phyloP scores from a whole-genome alignment of 495 filamentous ascomycete genomes.

The Opeltia flavorubescens region DNA sequence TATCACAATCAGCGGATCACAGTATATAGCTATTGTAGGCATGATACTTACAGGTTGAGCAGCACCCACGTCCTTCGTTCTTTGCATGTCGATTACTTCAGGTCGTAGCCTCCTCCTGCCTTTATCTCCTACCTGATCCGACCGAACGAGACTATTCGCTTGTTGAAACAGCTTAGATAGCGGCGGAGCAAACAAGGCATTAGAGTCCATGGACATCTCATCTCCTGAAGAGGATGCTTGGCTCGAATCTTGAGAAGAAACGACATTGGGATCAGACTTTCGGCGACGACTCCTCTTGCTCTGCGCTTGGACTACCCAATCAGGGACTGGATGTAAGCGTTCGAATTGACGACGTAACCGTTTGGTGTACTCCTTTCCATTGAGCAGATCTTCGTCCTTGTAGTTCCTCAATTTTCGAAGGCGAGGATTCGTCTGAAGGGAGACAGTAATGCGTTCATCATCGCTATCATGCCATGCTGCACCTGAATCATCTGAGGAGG shows the following conservation, averaged over 20 bases:
- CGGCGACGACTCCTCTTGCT: constrained; percentile 26
- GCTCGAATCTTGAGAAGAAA: constrained; percentile 20
- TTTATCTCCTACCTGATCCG: no score
- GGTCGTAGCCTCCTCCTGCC: constrained; percentile 54
- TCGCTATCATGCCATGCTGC: constrained; percentile 90
- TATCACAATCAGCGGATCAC: background rate
- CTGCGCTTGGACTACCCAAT: constrained; percentile 52
- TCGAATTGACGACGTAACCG: constrained; percentile 71
- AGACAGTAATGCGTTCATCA: constrained; percentile 74
- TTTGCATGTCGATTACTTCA: constrained; percentile 75
- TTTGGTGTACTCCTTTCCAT: constrained; percentile 68
- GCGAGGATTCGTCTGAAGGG: constrained; percentile 55
- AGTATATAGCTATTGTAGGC: background rate
- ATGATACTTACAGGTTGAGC: constrained; percentile 37
- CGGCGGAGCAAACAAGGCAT: constrained; percentile 52
- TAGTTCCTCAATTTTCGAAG: constrained; percentile 67
- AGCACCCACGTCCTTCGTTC: constrained; percentile 49
- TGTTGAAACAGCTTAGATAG: constrained; percentile 56
- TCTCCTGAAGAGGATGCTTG: constrained; percentile 44
- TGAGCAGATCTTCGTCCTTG: constrained; percentile 75
- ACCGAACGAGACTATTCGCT: constrained; percentile 25
- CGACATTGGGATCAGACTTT: background rate
- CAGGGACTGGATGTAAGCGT: constrained; percentile 62
- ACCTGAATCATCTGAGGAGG: constrained; percentile 21
- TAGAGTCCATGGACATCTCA: constrained; percentile 38